These are phyloP conservation scores for Trichoderma endophyticum DNA, from an alignment of 2,329 filamentous ascomycete genomes.

Conservation along the genomic window DNA sequence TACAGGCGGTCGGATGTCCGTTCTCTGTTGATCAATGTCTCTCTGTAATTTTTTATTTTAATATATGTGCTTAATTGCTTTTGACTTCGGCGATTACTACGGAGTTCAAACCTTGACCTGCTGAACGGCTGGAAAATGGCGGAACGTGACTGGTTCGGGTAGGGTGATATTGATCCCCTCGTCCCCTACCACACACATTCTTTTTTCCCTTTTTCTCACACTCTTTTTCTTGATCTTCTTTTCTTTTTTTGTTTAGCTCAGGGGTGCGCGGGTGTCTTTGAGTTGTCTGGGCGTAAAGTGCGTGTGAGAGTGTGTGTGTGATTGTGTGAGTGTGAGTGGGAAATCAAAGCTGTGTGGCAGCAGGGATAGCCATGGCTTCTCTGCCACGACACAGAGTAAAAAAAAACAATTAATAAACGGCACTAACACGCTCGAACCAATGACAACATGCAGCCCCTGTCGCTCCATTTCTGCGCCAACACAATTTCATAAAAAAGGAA, in stretches of 20 bases:
- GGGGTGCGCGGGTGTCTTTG: not conserved
- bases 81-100: not conserved
- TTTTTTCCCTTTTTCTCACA: not conserved
- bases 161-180: not conserved
- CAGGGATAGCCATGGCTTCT: conserved; percentile 9
- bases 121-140: not conserved
- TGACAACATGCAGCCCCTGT: conserved; percentile 1
- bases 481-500: not conserved
- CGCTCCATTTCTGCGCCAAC: not conserved
- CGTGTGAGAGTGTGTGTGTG: not conserved
- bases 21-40: not conserved
- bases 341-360: not conserved
- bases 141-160: conserved; percentile 2
- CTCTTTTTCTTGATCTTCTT: not conserved
- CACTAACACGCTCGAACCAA: conserved; percentile 1
- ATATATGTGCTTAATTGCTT: not conserved
- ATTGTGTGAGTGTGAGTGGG: not conserved
- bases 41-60: not conserved
- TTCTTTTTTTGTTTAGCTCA: conserved; percentile 2
- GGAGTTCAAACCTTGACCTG: conserved; percentile 2
- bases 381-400: not conserved
- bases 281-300: not conserved
- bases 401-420: not conserved
- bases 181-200: not conserved
- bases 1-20: not conserved